Base-by-base conservation (phyloP, 169 alveolate genomes). In the Plasmodium reichenowi region DNA sequence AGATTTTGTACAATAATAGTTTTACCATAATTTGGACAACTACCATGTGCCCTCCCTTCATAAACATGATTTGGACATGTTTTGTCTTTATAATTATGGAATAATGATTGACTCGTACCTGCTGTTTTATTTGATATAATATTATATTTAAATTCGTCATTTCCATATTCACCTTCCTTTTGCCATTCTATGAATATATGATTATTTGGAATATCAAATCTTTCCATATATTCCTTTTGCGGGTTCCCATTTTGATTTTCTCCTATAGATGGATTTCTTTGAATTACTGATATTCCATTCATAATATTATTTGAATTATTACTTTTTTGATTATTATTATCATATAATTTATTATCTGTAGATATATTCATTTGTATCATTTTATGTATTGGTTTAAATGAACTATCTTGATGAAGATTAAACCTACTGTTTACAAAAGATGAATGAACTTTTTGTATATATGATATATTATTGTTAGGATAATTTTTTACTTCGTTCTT, bases 1-100 rank as follows among this genome's bases (percentile, higher is more conserved):
- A 20, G 72, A 3, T 60, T 32, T 67, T 67, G 63, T 12, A 80
- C 90, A 54, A 80, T 15, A 60, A 80, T 67, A 22, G 90, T 17
- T 68, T 80, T 80, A 17, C 90, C 90, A 80, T 80, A 80, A 62
- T 80, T 80, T 4, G 90, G 90, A n/a, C 90, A 80, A 80, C 90
- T 80, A 32, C 90, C 90, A 54, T 80, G 90, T 38, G 90, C 90
- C 15, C 83, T 80, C 38, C 90, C 90, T 56, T 78, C 85, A 80
- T 38, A 13, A 52, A 38, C 29, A 68, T 80, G 90, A 68, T 80
- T 80, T 58, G 90, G 90, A 56, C 90, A 80, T 6, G 43, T 60
- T 9, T 80, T 80, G 13, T 66, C 38, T 54, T 6, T 22, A 56
- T 68, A n/a, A 48, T 67, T 54, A 67, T 67, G 3, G 54, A 80